These are phyloP conservation scores for Pulveroboletus sp. DNA, from an alignment of 768 basidiomycete species.

Conservation along the genomic window DNA sequence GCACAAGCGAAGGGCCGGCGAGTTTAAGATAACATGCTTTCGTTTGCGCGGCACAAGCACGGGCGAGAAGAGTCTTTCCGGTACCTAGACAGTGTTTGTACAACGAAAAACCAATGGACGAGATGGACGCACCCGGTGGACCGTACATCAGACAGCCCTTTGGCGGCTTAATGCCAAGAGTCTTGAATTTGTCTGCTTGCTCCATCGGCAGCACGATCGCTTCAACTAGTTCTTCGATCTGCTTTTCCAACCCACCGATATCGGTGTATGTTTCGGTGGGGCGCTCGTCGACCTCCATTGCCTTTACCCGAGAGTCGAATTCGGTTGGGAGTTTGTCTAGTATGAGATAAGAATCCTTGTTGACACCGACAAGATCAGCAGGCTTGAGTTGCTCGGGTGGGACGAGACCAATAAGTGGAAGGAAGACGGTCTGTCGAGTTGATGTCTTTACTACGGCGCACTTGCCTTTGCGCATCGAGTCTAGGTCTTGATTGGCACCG, in stretches of 20 bases:
- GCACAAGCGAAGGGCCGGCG: constrained; percentile 95
- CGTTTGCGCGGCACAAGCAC: constrained; percentile 97
- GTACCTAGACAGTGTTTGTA: constrained; percentile 53
- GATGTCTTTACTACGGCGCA: constrained; percentile 99
- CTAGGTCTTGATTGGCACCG: constrained; percentile 92
- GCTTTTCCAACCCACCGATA: constrained; percentile 98
- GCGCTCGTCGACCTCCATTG: constrained; percentile 99
- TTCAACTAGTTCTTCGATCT: constrained; percentile 98
- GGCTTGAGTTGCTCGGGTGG: constrained; percentile 88
- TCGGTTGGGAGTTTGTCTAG: constrained; percentile 95
- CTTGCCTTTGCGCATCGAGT: constrained; percentile 96
- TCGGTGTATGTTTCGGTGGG: constrained; percentile 97
- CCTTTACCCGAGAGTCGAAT: constrained; percentile 97
- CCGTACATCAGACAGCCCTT: constrained; percentile 99
- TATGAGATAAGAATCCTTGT: constrained; percentile 98
- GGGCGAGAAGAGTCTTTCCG: constrained; percentile 95
- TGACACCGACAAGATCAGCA: constrained; percentile 94
- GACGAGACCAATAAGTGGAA: constrained; percentile 96
- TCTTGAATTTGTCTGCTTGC: constrained; percentile 98
- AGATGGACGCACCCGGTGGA: constrained; percentile 71
- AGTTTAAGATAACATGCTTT: constrained; percentile 98
- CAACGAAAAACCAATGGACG: background rate
- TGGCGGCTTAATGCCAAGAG: constrained; percentile 94
- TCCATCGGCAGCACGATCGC: constrained; percentile 99
- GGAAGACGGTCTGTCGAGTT: constrained; percentile 97